Percentiles rank a stretch among this genome's conserved stretches.
Evolutionary conservation across 495 filamentous ascomycete genomes (phyloP).

Genomic region (Neurospora sp.): DNA sequence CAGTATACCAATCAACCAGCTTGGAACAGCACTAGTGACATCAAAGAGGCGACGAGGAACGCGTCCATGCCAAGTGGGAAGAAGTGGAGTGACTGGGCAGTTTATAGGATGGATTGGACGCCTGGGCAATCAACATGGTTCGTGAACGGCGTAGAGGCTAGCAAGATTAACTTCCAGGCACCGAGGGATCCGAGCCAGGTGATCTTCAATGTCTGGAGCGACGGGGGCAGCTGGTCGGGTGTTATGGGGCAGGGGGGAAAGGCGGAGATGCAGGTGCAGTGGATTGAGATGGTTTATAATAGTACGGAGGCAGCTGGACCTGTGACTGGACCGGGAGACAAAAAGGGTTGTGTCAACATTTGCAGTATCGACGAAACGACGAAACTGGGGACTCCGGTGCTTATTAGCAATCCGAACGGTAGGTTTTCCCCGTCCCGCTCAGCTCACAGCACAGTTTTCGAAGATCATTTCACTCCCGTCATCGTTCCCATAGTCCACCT

Average conservation of each 20-base stretch:
- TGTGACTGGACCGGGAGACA: conserved; percentile 1
- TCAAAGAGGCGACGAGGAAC: conserved; percentile 36
- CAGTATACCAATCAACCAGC: conserved; percentile 70
- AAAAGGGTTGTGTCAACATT: conserved; percentile 27
- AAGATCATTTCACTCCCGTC: neutral
- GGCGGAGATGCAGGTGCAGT: conserved; percentile 60
- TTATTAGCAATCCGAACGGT: conserved; percentile 16
- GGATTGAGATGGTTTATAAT: conserved; percentile 68
- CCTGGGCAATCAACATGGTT: conserved; percentile 52
- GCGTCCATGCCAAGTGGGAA: conserved; percentile 30
- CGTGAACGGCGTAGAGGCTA: conserved; percentile 46
- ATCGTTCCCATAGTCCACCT: neutral
- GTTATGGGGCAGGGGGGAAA: conserved; percentile 49
- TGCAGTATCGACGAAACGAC: conserved; percentile 42
- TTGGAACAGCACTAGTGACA: conserved; percentile 31
- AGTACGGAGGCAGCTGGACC: conserved; percentile 20
- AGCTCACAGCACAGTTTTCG: neutral
- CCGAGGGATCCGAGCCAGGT: conserved; percentile 51
- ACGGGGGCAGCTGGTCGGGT: conserved; percentile 63
- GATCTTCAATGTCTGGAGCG: conserved; percentile 65
- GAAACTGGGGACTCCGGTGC: conserved; percentile 25
- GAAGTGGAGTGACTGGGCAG: conserved; percentile 57
- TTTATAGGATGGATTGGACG: conserved; percentile 65
- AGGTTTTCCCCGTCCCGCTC: neutral
- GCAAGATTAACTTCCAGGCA: conserved; percentile 51